A percentile compares a stretch with the other conserved stretches of the same genome.
Conservation (phyloP, 2,329 filamentous ascomycete genomes). For the Cladosporium sp. region DNA sequence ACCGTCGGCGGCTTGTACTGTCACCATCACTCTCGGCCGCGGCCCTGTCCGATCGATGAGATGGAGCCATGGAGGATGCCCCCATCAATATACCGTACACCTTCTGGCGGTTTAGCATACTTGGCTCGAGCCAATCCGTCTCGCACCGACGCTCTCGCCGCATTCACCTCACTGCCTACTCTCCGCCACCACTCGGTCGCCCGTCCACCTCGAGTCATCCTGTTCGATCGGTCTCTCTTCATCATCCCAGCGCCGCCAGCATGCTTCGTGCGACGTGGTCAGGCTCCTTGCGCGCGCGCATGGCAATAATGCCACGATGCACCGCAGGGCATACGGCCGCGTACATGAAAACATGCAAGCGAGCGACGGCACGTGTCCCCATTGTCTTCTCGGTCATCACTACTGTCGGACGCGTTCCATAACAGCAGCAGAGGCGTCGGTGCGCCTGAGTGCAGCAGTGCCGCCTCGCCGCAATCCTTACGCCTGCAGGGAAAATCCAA, state of each 20-base stretch:
- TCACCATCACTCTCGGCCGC: background rate
- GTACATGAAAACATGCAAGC: constrained; percentile 2
- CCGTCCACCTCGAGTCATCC: no score
- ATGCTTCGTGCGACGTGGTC: background rate
- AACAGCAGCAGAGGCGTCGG: background rate
- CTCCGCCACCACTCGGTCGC: no score
- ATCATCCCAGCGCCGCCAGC: constrained; percentile 4
- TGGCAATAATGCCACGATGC: constrained; percentile 7
- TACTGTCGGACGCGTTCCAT: background rate
- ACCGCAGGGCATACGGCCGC: background rate
- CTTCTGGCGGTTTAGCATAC: no score
- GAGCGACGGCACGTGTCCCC: background rate
- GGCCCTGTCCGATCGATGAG: no score
- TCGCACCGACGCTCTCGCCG: background rate
- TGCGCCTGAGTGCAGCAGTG: background rate
- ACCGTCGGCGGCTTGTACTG: background rate
- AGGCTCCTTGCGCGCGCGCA: constrained; percentile 4
- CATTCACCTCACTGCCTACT: no score
- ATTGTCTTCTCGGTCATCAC: background rate
- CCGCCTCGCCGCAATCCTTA: constrained; percentile 3
- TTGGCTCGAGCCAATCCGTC: no score
- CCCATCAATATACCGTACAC: no score
- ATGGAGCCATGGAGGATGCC: background rate
- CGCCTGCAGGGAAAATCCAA: constrained; percentile 10
- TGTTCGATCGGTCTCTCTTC: no score